Base-by-base conservation (phyloP, 2,329 filamentous ascomycete genomes). In the Phyllosticta ampelicida region DNA sequence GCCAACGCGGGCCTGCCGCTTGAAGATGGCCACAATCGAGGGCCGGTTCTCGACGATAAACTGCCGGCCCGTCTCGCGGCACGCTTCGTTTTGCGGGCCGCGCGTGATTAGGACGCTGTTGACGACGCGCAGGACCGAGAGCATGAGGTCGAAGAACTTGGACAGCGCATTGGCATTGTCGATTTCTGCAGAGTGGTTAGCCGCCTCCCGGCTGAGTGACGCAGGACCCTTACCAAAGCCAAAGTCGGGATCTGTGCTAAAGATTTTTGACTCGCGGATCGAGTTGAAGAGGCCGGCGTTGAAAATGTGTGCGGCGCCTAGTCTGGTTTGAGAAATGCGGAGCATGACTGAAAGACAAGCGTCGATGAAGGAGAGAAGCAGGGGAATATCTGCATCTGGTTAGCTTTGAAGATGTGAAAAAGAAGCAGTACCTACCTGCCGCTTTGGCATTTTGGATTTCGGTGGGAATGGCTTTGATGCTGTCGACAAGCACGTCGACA, bases 221-320 rank as follows among this genome's bases (percentile, higher is more conserved):
- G 54, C 16, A 5, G 48, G 51, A 26, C 18, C 10, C 55, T 28
- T 68, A 81, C 81, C 80, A 60, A 91, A 84, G 61, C 95, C 90
- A 57, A 99, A 84, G 71, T 99, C 94, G 0, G 94, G 94, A 70
- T 99, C 94, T 11, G 88, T 87, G 9, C 85, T 79, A 70, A 97
- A 99, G 20, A 97, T 80, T n/a, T 85, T 83, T 0, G 90, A 95
- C 58, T 86, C 82, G 62, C 87, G 86, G 26, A 97, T 77, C 0
- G 89, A 81, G 51, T 86, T 82, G 75, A 99, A 92, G 5, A 99
- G 80, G 61, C 92, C 92, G 9, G 89, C 88, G 66, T 95, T 90
- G 49, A 97, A 79, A n/a, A 96, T 84, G 62, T 89, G 84, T 60
- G 86, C 86, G 52, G 94, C 91, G 26, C 94, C 95, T n/a, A 81